Evolutionary conservation across 306 rosid species (phyloP), one percentile per base, ranked within the genome.

Genomic region (Prunus kanzakura): DNA sequence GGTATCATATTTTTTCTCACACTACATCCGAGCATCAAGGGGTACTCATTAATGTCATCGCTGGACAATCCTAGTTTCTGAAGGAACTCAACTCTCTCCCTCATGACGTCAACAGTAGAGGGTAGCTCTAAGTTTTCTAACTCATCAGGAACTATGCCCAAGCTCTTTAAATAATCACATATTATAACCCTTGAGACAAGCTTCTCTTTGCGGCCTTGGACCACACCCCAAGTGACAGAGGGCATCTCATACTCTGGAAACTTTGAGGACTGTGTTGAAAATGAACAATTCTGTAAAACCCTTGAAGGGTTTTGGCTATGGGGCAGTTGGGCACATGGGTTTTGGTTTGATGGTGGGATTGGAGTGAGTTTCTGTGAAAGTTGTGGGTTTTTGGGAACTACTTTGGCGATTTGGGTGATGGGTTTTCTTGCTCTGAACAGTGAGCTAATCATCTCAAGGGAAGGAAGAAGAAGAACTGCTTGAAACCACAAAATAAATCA

Each of bases 191-290:
- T 88, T 2, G 99, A 92, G 23, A 95, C 96, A 2, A 95, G 96
- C 84, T 86, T 92, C 88, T 95, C 97, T 79, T 92, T 95, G 3
- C 97, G 91, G 22, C 99, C 97, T 54, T 89, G 99, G 64, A 95
- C 91, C 11, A 90, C 91, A 12, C 99, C 99, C 99, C 97, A 95
- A 19, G 99, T 95, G 23, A 95, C 97, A 0, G 97, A 79, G 38
- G 97, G 97, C 96, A 95, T 92, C 71, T 95, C 91, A 81, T 90
- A 95, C 83, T 95, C 97, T 0, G 92, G 96, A 51, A 87, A 89
- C 64, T 89, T 90, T 5, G 95, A 89, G 16, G 91, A 45, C 74
- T 89, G 87, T 4, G 91, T 88, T 50, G 96, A 88, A 83, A 79
- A 61, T 23, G 82, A 78, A 29, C 74, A 67, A 52, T 56, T 67